Conservation (phyloP, 768 basidiomycete genomes). For the Podaxis pistillaris region DNA sequence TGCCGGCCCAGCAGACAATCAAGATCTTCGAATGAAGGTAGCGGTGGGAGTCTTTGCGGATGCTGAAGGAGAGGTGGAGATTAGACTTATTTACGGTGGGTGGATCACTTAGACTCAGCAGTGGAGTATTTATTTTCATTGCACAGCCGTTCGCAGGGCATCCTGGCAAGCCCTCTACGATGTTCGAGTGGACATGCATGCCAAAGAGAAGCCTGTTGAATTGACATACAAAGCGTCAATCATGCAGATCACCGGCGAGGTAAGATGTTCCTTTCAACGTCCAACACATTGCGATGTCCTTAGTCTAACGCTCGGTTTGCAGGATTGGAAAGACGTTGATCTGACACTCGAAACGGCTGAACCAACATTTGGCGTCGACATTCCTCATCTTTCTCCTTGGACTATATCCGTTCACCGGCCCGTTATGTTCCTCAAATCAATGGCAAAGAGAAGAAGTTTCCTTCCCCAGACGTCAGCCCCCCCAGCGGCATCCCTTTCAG, state of each 20-base stretch:
- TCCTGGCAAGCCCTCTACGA: constrained; percentile 41
- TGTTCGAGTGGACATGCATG: constrained; percentile 39
- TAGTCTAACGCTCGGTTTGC: background rate
- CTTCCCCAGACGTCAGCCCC: no score
- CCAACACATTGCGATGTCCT: background rate
- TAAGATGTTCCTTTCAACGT: background rate
- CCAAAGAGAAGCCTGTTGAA: constrained; percentile 34
- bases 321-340: constrained; percentile 43
- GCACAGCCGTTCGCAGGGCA: constrained; percentile 33
- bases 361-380: constrained; percentile 37
- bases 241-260: constrained; percentile 43
- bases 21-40: constrained; percentile 28
- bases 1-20: constrained; percentile 18
- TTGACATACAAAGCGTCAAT: constrained; percentile 41
- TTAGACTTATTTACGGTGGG: constrained; percentile 39
- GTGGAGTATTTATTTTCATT: background rate
- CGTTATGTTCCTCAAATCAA: background rate
- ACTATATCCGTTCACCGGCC: constrained; percentile 28
- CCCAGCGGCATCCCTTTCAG: no score
- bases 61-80: constrained; percentile 33
- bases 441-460: no score
- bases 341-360: constrained; percentile 42
- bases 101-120: background rate
- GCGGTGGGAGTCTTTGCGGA: constrained; percentile 37
- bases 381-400: constrained; percentile 38